Conservation (phyloP, 2,329 filamentous ascomycete species). For the Diplocarpon rosae region DNA sequence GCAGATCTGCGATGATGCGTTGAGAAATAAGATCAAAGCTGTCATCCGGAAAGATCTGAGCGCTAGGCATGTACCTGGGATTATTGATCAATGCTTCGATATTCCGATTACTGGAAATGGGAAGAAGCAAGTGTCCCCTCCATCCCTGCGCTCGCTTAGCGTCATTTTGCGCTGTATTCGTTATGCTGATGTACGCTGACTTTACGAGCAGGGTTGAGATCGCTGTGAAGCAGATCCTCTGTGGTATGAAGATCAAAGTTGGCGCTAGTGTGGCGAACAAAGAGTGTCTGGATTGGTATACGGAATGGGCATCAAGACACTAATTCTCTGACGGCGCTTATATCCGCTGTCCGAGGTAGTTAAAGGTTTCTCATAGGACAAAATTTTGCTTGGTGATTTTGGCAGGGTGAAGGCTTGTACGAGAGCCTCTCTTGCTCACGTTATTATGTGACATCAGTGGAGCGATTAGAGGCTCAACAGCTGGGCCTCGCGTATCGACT, state of each 20-base stretch:
- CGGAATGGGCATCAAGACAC: slow-evolving; percentile 49
- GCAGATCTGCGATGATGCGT: slow-evolving; percentile 41
- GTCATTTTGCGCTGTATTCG: neutral
- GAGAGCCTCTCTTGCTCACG: too few relatives aligned
- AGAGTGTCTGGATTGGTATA: slow-evolving; percentile 81
- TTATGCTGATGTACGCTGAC: neutral
- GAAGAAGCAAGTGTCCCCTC: slow-evolving; percentile 65
- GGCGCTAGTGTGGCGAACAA: slow-evolving; percentile 91
- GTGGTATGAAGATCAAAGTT: slow-evolving; percentile 75
- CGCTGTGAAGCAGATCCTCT: slow-evolving; percentile 91
- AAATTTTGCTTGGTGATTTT: too few relatives aligned
- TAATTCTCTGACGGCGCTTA: neutral
- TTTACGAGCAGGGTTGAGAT: slow-evolving; percentile 63
- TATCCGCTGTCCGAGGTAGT: too few relatives aligned
- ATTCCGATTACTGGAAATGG: slow-evolving; percentile 90
- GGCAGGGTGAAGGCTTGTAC: too few relatives aligned
- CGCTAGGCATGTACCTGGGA: slow-evolving; percentile 75
- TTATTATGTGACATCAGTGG: too few relatives aligned
- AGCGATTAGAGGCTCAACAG: too few relatives aligned
- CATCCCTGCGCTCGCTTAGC: neutral
- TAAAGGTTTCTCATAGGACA: too few relatives aligned
- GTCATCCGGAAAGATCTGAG: slow-evolving; percentile 69
- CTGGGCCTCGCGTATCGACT: too few relatives aligned
- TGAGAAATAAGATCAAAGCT: slow-evolving; percentile 53
- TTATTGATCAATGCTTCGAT: slow-evolving; percentile 66